Base-by-base conservation (phyloP, 2,329 filamentous ascomycete species). In the Colletotrichum truncatum region DNA sequence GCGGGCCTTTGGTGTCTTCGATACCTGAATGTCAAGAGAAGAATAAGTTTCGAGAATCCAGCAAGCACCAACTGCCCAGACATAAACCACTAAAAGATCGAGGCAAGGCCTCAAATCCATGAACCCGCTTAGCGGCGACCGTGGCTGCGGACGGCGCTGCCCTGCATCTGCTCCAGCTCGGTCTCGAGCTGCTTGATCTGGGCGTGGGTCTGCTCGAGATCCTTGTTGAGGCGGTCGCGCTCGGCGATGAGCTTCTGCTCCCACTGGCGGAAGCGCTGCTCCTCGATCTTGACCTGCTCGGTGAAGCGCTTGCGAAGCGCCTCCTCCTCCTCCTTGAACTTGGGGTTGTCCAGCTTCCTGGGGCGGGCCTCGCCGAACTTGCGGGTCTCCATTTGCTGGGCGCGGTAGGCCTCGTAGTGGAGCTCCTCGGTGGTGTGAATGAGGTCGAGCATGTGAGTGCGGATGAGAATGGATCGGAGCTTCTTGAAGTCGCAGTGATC, bases 401-500 rank as follows among this genome's bases (percentile, higher is more conserved):
- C 96, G 74, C 96, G 95, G 87, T 99, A 99, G 67, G 93, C 95
- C 83, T 99, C 96, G 85, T 99, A 99, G 87, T 99, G 96, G 75
- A 94, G 91, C 87, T 99, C 96, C 84, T 99, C 96, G 72, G 96
- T 99, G 70, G 97, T 99, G 87, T 99, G 96, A 79, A 99, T 99
- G 70, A 99, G 92, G 79, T 99, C 96, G 75, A 99, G 90, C 96
- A 99, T 99, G 86, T 99, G 96, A 53, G 95, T 98, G 81, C 96
- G 93, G 85, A 99, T 98, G 72, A 99, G 87, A 75, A 99, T 98
- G 51, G 95, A 97, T 75, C 96, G 94, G 69, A 99, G 92, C 87
- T 99, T 99, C 92, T 99, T 99, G 88, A 99, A 99, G 83, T 99
- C 96, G 84, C 96, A 99, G 87, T 99, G 96, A 78, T 99, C 96